Base-by-base conservation (phyloP, 331 rosid genomes). In the Erythrophleum ivorense region DNA sequence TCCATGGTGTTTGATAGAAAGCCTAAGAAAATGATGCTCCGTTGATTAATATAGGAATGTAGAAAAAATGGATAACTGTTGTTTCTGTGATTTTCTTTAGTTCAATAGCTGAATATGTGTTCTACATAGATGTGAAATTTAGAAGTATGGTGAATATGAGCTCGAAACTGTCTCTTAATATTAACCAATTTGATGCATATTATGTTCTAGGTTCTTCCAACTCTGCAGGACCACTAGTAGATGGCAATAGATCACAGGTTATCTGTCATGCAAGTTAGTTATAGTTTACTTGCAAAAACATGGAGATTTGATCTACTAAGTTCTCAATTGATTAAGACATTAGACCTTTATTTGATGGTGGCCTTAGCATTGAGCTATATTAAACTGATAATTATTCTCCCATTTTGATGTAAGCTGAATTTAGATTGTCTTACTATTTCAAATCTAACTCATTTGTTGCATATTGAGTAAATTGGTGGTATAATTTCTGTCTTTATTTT, bases 391-490 rank as follows among this genome's bases (percentile, higher is more conserved):
- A 43, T 18, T 43, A 3, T 77, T 77, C 19, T 76, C 80, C 29
- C 21, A 15, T 75, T 45, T 13, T 78, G 63, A 33, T 34, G 18
- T 43, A 54, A 8, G 76, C 48, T 78, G 64, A 53, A 41, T 77
- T 40, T 71, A 0, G 48, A 21, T 49, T 80, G 41, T 71, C 79
- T 80, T 72, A 7, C 63, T n/a, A 19, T 57, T 19, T 57, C 29
- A 54, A 6, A 54, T 46, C 60, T 18, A 54, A 54, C 9, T 15
- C 3, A n/a, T 9, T n/a, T 54, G 9, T 29, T 54, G 24, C 29
- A 54, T 58, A 7, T 68, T 67, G 83, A 71, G 72, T 33, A 71
- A 58, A 80, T n/a, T 59, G 72, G n/a, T 71, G 78, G 58, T 40
- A 48, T 64, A 41, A 43, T 46, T 71, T 41, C 43, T 33, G 14